phyloP scores from a whole-genome alignment of 1,284 basidiomycete species.

The Cerrena zonata region DNA sequence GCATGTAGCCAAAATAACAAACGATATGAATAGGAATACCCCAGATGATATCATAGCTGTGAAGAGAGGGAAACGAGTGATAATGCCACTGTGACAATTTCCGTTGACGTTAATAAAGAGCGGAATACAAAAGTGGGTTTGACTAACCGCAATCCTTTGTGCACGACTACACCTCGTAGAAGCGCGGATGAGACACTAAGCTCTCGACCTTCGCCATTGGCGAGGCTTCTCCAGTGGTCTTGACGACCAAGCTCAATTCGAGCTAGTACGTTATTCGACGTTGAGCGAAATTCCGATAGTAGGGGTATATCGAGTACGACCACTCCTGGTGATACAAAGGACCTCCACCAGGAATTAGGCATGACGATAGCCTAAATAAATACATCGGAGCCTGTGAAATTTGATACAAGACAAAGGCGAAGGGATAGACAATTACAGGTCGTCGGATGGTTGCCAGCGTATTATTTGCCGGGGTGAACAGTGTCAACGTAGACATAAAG shows the following conservation, averaged over 20 bases:
- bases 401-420: no score
- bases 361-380: slow-evolving; percentile 54
- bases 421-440: slow-evolving; percentile 67
- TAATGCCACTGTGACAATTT: slow-evolving; percentile 47
- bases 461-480: slow-evolving; percentile 53
- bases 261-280: slow-evolving; percentile 45
- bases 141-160: slow-evolving; percentile 60
- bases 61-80: slow-evolving; percentile 64
- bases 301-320: slow-evolving; percentile 49
- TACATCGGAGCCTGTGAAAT: slow-evolving; percentile 8
- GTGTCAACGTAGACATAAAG: slow-evolving; percentile 66
- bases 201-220: slow-evolving; percentile 63
- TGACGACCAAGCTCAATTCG: slow-evolving; percentile 59
- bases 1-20: slow-evolving; percentile 45
- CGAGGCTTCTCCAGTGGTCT: slow-evolving; percentile 64
- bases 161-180: slow-evolving; percentile 54
- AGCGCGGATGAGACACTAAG: slow-evolving; percentile 57
- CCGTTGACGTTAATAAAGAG: not conserved
- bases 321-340: slow-evolving; percentile 31
- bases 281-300: slow-evolving; percentile 44
- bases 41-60: slow-evolving; percentile 40
- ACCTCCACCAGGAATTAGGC: slow-evolving; percentile 37
- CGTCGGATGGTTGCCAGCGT: slow-evolving; percentile 53
- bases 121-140: not conserved
- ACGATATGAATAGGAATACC: slow-evolving; percentile 48